Conservation (phyloP, 495 filamentous ascomycete species). For the Penicillium tannophilum region DNA sequence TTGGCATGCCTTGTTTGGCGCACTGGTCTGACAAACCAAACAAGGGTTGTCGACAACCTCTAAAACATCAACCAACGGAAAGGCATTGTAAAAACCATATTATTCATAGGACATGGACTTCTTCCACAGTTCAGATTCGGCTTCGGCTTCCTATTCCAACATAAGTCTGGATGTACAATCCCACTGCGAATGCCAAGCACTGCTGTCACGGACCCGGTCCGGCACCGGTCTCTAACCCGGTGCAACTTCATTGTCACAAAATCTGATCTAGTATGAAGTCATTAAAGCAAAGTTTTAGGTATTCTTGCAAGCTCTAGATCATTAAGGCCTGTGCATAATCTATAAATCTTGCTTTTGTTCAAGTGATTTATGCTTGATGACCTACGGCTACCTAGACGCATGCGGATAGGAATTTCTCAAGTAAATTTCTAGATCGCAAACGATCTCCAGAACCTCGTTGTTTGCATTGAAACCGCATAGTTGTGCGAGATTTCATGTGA, state of each 20-base stretch:
- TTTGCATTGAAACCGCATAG: background rate
- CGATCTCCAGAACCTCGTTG: background rate
- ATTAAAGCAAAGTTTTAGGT: too few relatives aligned
- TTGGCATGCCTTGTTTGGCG: background rate
- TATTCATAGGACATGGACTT: too few relatives aligned
- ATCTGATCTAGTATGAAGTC: background rate
- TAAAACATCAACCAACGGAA: background rate
- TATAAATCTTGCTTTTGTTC: too few relatives aligned
- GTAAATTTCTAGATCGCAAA: background rate
- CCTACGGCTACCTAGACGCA: background rate
- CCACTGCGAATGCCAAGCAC: background rate
- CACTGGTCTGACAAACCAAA: background rate
- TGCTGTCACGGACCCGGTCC: slow-evolving; percentile 3
- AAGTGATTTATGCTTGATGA: too few relatives aligned
- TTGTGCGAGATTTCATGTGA: background rate
- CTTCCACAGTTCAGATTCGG: background rate
- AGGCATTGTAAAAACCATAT: background rate
- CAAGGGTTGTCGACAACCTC: background rate
- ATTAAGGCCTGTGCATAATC: too few relatives aligned
- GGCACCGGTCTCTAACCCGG: slow-evolving; percentile 4
- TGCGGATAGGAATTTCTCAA: background rate
- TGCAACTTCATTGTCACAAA: background rate
- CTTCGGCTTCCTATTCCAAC: background rate
- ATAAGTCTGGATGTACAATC: background rate
- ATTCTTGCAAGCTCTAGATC: too few relatives aligned